Conservation (phyloP, 2,329 filamentous ascomycete genomes). For the Colletotrichum sp. region DNA sequence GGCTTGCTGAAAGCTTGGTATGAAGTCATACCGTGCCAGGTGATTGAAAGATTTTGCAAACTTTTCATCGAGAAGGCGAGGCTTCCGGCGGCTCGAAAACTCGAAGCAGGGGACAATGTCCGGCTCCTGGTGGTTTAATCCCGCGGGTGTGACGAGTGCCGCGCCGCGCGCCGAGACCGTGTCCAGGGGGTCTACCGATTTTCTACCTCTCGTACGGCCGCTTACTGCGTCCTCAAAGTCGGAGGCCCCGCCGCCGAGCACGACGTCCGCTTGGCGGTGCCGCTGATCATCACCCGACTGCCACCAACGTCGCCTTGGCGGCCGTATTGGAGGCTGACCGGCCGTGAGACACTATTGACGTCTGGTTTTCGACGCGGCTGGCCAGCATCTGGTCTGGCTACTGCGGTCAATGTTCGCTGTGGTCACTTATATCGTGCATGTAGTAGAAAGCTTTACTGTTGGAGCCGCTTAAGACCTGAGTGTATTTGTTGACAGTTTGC, state of each 20-base stretch:
- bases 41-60: not conserved
- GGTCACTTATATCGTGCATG: not conserved
- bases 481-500: not conserved
- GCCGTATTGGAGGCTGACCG: slow-evolving; percentile 7
- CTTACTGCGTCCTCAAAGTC: not conserved
- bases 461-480: not conserved
- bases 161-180: slow-evolving; percentile 6
- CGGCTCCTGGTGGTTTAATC: not conserved
- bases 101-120: not conserved
- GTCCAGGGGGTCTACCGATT: not conserved
- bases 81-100: not conserved
- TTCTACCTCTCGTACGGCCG: not conserved
- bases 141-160: slow-evolving; percentile 12
- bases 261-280: slow-evolving; percentile 5
- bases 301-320: not conserved
- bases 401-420: not conserved
- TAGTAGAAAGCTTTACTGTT: not conserved
- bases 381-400: not conserved
- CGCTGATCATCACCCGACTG: slow-evolving; percentile 1
- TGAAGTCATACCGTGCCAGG: slow-evolving; percentile 14
- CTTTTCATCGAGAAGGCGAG: not conserved
- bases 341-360: not conserved
- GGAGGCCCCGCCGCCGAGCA: slow-evolving; percentile 4
- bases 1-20: slow-evolving; percentile 4
- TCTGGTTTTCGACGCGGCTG: not conserved